Conservation (phyloP, 176 grass and related monocot genomes). For the Avena sativa region DNA sequence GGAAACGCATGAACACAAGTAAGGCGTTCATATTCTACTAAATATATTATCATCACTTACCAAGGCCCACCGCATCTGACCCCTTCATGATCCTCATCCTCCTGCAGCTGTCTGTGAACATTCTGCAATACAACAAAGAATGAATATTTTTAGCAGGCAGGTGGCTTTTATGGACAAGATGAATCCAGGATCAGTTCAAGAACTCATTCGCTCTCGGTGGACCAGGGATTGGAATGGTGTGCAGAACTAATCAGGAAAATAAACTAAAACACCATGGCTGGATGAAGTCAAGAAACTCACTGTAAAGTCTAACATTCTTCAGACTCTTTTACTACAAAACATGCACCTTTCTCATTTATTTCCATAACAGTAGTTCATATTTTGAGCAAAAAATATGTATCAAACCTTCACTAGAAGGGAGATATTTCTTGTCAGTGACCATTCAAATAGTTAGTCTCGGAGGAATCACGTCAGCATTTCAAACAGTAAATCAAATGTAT, state of each 20-base stretch:
- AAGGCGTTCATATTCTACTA: slow-evolving; percentile 14
- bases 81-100: slow-evolving; percentile 70
- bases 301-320: background rate
- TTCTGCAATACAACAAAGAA: slow-evolving; percentile 38
- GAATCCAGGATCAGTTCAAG: slow-evolving; percentile 31
- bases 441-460: background rate
- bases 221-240: background rate
- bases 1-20: slow-evolving; percentile 10
- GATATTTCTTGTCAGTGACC: background rate
- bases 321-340: background rate
- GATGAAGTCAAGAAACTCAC: background rate
- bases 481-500: background rate
- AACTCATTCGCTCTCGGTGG: slow-evolving; percentile 21
- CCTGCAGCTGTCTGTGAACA: slow-evolving; percentile 58
- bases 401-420: background rate
- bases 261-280: slow-evolving; percentile 15
- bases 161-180: background rate
- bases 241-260: background rate
- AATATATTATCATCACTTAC: slow-evolving; percentile 42
- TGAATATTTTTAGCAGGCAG: slow-evolving; percentile 23
- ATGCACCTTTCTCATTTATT: slow-evolving; percentile 1
- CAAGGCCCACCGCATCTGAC: slow-evolving; percentile 62
- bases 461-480: background rate
- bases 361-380: background rate
- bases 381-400: background rate